These are phyloP conservation scores for Takakia lepidozioides DNA, from an alignment of 225 moss, liverwort and hornwort species.

Conservation along the genomic window DNA sequence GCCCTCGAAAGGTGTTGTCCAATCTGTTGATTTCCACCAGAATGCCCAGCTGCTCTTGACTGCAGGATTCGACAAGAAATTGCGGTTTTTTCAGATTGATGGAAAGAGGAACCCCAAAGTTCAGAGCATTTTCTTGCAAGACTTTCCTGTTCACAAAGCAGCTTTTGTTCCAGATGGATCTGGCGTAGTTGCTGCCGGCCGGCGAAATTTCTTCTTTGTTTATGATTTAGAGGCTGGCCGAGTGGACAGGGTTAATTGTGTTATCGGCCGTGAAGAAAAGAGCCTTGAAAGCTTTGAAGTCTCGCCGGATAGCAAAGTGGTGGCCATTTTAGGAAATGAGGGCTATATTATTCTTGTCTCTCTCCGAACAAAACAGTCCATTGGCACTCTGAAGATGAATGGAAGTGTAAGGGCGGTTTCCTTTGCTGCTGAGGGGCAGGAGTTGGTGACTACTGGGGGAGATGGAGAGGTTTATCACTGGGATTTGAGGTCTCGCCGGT, in stretches of 20 bases:
- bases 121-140: slow-evolving; percentile 72
- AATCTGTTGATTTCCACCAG: slow-evolving; percentile 80
- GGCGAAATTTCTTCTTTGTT: slow-evolving; percentile 72
- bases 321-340: slow-evolving; percentile 79
- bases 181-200: slow-evolving; percentile 60
- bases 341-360: slow-evolving; percentile 90
- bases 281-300: slow-evolving; percentile 79
- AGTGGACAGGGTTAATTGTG: slow-evolving; percentile 66
- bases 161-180: slow-evolving; percentile 91
- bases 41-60: slow-evolving; percentile 87
- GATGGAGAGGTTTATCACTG: slow-evolving; percentile 92
- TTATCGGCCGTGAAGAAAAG: slow-evolving; percentile 77
- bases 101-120: slow-evolving; percentile 91
- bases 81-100: slow-evolving; percentile 82
- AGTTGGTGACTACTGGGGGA: slow-evolving; percentile 69
- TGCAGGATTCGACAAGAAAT: slow-evolving; percentile 80
- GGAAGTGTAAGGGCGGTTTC: slow-evolving; percentile 62
- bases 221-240: slow-evolving; percentile 79
- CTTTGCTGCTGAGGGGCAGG: slow-evolving; percentile 68
- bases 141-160: slow-evolving; percentile 80
- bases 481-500: slow-evolving; percentile 81
- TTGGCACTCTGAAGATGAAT: slow-evolving; percentile 92
- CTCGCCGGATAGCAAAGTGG: slow-evolving; percentile 69
- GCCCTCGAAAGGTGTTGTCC: slow-evolving; percentile 70
- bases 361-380: slow-evolving; percentile 62